Base-by-base conservation (phyloP, 257 asterid species). In the Lantana camara region DNA sequence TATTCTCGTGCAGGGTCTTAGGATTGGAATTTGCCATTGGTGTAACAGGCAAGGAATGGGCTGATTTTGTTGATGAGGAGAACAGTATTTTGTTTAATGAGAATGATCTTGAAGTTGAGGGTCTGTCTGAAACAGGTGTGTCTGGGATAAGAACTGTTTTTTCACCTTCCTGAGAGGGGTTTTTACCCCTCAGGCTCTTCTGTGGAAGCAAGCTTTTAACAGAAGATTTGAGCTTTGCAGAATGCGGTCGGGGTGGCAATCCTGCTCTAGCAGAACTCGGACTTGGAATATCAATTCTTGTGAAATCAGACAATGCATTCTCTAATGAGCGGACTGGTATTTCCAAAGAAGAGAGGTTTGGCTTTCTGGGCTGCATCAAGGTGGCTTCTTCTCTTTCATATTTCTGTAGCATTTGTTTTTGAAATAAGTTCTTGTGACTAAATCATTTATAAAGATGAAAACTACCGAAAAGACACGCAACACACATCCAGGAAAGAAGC, bases 91-190 rank as follows among this genome's bases (percentile, higher is more conserved):
- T 83, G 77, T 87, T 90, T 29, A 90, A 79, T 64, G 98, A 87
- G 78, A 87, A 93, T n/a, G 98, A 92, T 74, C 95, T 85, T 22
- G 97, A 89, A 62, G 98, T 85, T 10, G 96, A 82, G 70, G 96
- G 97, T 74, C 82, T 83, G 73, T 81, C 91, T 9, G 95, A 84
- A 64, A 77, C 76, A 23, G 82, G 84, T n/a, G 77, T 64, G 30
- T 85, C 93, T 42, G 91, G 93, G 71, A 87, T 49, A n/a, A 87
- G 85, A 75, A 85, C 96, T 2, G 86, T 79, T 67, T 85, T 85
- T 63, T 90, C 98, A 69, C 80, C 88, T 69, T 87, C 94, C 4
- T 62, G 91, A 17, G 83, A 71, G 13, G 63, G 66, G 54, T 73
- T 75, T 81, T 84, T 93, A 23, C 75, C 82, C 81, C 75, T 76